A percentile compares a stretch with the other conserved stretches of the same genome.
phyloP scores from a whole-genome alignment of 208 protist species.

The Naegleria lovaniensis region DNA sequence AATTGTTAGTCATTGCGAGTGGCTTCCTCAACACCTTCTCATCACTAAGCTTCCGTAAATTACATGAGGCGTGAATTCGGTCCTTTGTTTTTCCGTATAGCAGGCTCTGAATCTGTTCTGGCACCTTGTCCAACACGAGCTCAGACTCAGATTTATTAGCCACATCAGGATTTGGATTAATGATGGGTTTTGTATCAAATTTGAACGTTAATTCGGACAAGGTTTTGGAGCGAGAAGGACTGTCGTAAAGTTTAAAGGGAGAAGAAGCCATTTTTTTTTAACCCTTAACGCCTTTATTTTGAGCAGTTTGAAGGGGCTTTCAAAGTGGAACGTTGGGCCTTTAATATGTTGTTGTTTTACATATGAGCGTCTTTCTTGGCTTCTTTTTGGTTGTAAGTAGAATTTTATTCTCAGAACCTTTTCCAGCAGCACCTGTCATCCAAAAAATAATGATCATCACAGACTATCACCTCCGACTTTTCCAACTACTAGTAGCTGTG shows the following conservation, averaged over 20 bases:
- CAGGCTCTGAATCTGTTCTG: not conserved
- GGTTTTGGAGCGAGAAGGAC: not conserved
- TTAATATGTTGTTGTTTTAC: too few relatives aligned
- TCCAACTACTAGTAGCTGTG: not conserved
- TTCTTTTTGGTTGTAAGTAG: too few relatives aligned
- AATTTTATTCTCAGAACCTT: too few relatives aligned
- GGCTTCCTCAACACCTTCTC: not conserved
- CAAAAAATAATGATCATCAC: not conserved
- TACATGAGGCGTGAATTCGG: not conserved
- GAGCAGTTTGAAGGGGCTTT: too few relatives aligned
- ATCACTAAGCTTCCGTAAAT: not conserved
- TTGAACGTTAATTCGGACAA: not conserved
- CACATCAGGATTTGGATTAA: slow-evolving; percentile 4
- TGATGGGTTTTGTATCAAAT: not conserved
- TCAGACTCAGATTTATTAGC: not conserved
- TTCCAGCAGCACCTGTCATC: too few relatives aligned
- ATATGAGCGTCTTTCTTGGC: too few relatives aligned
- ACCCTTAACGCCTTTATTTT: too few relatives aligned
- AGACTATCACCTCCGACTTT: not conserved
- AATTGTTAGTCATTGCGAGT: not conserved
- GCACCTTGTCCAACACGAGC: not conserved
- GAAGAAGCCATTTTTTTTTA: not conserved
- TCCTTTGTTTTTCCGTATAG: slow-evolving; percentile 19
- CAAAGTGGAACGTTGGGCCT: too few relatives aligned
- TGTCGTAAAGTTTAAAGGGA: not conserved